Evolutionary conservation across 2,329 filamentous ascomycete genomes (phyloP).

Genomic region (Fusarium sororula): DNA sequence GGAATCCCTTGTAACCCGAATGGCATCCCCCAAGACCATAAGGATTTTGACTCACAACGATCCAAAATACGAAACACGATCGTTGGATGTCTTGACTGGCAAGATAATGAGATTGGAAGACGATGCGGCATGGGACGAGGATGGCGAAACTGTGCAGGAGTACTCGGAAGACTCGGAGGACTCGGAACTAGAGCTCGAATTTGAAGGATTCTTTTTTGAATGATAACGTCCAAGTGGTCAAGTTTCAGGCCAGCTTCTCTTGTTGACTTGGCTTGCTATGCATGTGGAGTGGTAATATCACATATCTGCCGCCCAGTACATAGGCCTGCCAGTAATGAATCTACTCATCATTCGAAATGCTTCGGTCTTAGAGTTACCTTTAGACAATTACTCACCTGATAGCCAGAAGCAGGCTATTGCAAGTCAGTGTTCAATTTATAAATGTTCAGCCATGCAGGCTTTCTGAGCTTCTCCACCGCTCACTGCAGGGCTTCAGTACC

Average conservation of each 20-base stretch:
- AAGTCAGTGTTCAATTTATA: too few species aligned
- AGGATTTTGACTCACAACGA: not conserved
- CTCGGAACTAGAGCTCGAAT: not conserved
- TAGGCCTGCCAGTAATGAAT: too few species aligned
- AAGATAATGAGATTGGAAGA: not conserved
- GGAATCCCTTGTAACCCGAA: not conserved
- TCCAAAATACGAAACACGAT: too few species aligned
- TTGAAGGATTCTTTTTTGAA: not conserved
- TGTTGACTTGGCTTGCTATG: not conserved
- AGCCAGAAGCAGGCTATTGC: too few species aligned
- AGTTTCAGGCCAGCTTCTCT: not conserved
- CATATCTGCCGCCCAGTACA: too few species aligned
- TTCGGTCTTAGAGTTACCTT: too few species aligned
- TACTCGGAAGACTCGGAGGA: not conserved
- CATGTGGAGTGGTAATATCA: accelerated
- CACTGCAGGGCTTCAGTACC: too few species aligned
- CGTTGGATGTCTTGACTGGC: not conserved
- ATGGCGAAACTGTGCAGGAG: not conserved
- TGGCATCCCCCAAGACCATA: not conserved
- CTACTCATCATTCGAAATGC: too few species aligned
- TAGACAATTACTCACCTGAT: too few species aligned
- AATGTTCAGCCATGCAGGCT: too few species aligned
- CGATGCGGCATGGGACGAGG: not conserved
- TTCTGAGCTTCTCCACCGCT: too few species aligned
- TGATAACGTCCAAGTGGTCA: too few species aligned